These are phyloP conservation scores for Phyllosticta citrichinensis DNA, from an alignment of 2,329 filamentous ascomycete genomes.

Conservation along the genomic window DNA sequence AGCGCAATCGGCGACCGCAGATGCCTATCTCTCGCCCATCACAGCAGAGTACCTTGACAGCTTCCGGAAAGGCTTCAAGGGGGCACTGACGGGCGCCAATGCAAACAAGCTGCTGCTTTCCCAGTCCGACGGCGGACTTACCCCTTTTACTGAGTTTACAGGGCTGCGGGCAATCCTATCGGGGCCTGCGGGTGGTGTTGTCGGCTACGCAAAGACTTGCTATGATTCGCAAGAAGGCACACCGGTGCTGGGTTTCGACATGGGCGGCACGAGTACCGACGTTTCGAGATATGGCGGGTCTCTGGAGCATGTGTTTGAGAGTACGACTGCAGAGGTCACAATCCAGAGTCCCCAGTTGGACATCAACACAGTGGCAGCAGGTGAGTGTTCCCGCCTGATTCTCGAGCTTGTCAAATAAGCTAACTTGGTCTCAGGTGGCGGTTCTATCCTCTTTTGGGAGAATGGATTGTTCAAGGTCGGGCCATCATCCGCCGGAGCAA, in stretches of 20 bases:
- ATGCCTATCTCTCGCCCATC: conserved; percentile 20
- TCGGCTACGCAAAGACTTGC: conserved; percentile 87
- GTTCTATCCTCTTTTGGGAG: conserved; percentile 73
- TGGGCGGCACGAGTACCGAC: conserved; percentile 82
- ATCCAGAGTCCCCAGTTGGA: conserved; percentile 88
- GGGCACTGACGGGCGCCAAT: conserved; percentile 32
- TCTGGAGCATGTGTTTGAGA: conserved; percentile 91
- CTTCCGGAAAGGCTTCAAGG: conserved; percentile 20
- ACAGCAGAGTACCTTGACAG: conserved; percentile 17
- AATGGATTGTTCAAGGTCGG: conserved; percentile 88
- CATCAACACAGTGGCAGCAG: conserved; percentile 60
- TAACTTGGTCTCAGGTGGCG: conserved; percentile 54
- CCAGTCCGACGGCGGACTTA: conserved; percentile 65
- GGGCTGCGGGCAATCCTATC: conserved; percentile 78
- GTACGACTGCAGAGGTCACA: conserved; percentile 81
- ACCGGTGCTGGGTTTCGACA: conserved; percentile 89
- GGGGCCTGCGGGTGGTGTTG: conserved; percentile 85
- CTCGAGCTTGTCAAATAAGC: neutral
- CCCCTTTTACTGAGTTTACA: conserved; percentile 46
- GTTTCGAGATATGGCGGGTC: conserved; percentile 76
- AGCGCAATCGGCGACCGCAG: conserved; percentile 18
- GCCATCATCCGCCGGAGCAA: conserved; percentile 77
- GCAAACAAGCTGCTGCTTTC: conserved; percentile 87
- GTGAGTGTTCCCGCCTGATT: neutral
- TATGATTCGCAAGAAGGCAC: conserved; percentile 75